Evolutionary conservation across 2,329 filamentous ascomycete species (phyloP).

Genomic region (Fusarium circinatum): DNA sequence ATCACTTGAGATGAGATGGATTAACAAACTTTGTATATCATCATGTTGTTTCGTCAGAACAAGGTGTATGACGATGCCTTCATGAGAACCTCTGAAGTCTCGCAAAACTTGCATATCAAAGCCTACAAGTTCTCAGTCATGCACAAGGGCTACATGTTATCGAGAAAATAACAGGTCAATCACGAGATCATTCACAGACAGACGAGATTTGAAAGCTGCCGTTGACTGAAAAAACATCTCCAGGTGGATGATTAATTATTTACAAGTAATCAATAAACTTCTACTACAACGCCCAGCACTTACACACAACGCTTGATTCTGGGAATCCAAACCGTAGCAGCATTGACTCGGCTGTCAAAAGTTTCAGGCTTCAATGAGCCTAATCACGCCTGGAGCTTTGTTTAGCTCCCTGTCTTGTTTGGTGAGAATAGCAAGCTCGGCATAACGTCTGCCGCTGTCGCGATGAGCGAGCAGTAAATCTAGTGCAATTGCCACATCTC

Average conservation of each 20-base stretch:
- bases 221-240: too few species aligned
- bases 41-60: not conserved
- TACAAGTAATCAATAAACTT: not conserved
- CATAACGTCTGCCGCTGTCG: not conserved
- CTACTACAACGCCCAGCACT: too few species aligned
- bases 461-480: not conserved
- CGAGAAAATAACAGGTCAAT: fast-evolving
- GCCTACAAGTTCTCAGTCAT: not conserved
- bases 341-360: fast-evolving
- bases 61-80: not conserved
- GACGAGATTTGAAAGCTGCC: not conserved
- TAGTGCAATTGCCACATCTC: not conserved
- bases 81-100: not conserved
- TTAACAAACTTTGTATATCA: too few species aligned
- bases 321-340: not conserved
- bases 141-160: fast-evolving
- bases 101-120: fast-evolving
- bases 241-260: not conserved
- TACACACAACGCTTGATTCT: not conserved
- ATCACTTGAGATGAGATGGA: too few species aligned
- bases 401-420: not conserved
- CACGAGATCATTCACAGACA: not conserved
- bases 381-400: not conserved
- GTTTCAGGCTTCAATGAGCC: not conserved
- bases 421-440: not conserved